Evolutionary conservation across 192 early-diverging fungal genomes (phyloP), one percentile per base, ranked within the genome.

Genomic region (Gigaspora rosea): DNA sequence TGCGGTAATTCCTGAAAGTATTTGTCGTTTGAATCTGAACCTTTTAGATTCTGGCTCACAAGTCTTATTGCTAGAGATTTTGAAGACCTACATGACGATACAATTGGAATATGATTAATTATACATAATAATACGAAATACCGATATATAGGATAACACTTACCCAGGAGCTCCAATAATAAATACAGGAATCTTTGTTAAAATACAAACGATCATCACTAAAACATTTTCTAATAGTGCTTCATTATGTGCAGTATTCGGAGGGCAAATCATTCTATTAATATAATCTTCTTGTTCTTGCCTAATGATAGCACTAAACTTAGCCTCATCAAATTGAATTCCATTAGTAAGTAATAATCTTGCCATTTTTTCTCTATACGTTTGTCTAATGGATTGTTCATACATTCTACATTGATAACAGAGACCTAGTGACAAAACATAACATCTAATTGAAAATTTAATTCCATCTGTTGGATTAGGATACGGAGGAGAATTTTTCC

Each of bases 201-300:
- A 68, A 36, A 77, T 77, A 20, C 76, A 77, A 47, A 78, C 76
- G 0, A 57, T 57, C 76, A 78, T 78, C 15, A 61, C 65, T 0
- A 78, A 46, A 16, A 68, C 27, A 71, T 78, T 78, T 71, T 78
- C 66, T 27, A 78, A 50, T 2, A 78, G 66, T 20, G 76, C 76
- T 16, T 68, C 65, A 22, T 78, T 78, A 15, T 3, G 15, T 11
- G 76, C 76, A 65, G 48, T 68, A n/a, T 71, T 47, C 0, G 76
- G 64, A 11, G 64, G 47, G 16, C 11, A 6, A 11, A 32, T 58
- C 76, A 78, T 78, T 68, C 65, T 35, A 16, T 70, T n/a, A 16
- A 70, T n/a, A 18, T 59, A 71, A 57, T 78, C 76, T 59, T 78
- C 35, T 70, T 78, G 67, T 46, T 78, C 76, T 41, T 69, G 67